Conservation (phyloP, 139 green algal genomes). For the Chlamydomonas incerta region DNA sequence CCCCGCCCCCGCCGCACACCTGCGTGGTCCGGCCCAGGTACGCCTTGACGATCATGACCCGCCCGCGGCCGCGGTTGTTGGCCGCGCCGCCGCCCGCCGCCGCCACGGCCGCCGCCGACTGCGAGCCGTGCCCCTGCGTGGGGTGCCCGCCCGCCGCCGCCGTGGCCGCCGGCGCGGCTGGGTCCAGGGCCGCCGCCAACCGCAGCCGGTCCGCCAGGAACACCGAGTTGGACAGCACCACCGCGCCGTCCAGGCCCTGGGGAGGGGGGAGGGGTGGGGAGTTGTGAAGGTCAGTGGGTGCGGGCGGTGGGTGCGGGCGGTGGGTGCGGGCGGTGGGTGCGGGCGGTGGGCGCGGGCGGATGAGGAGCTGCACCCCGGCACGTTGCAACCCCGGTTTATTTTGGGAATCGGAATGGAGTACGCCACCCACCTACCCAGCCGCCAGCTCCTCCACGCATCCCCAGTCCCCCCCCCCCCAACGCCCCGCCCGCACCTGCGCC, state of each 20-base stretch:
- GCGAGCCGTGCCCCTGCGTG: not conserved
- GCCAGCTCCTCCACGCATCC: no score
- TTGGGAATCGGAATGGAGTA: no score
- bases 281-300: no score
- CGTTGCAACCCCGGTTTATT: no score
- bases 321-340: no score
- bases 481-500: constrained; percentile 25
- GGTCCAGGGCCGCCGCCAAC: constrained; percentile 47
- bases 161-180: not conserved
- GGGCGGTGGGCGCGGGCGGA: no score
- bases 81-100: not conserved
- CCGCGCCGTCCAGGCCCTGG: constrained; percentile 62
- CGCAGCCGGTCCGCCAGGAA: constrained; percentile 55
- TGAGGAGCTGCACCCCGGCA: no score
- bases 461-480: no score
- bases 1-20: not conserved
- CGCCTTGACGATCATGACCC: constrained; percentile 68
- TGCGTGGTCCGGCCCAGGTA: constrained; percentile 60
- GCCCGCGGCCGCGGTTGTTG: not conserved
- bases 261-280: not conserved
- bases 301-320: no score
- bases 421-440: no score
- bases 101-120: not conserved
- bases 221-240: constrained; percentile 64
- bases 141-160: not conserved